These are phyloP conservation scores for Plantago elongata DNA, from an alignment of 257 asterid species.

Conservation along the genomic window DNA sequence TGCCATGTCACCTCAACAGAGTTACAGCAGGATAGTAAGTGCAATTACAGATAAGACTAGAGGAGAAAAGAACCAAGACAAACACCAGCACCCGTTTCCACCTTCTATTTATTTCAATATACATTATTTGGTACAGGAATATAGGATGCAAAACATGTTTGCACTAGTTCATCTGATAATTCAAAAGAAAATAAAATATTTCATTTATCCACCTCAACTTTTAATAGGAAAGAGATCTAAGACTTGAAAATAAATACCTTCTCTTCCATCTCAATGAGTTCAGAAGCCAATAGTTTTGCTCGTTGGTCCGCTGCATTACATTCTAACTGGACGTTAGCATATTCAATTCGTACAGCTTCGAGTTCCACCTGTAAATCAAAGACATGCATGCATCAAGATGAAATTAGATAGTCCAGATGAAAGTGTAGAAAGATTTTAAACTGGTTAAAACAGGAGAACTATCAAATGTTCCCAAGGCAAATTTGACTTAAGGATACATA, in stretches of 20 bases:
- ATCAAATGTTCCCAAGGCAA: background rate
- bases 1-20: too few species aligned
- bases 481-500: background rate
- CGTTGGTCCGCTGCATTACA: slow-evolving; percentile 98
- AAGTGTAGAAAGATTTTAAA: background rate
- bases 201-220: background rate
- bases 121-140: too few species aligned
- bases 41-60: too few species aligned
- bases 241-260: slow-evolving; percentile 48
- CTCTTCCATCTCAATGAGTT: slow-evolving; percentile 96
- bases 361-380: slow-evolving; percentile 62
- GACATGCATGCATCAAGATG: slow-evolving; percentile 14
- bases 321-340: slow-evolving; percentile 77
- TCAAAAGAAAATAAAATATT: background rate
- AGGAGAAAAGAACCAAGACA: too few species aligned
- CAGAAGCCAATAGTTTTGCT: slow-evolving; percentile 87
- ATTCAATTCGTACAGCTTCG: slow-evolving; percentile 66
- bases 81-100: too few species aligned
- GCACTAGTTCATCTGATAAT: background rate
- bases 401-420: background rate
- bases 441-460: background rate
- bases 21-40: too few species aligned
- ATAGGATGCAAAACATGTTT: background rate
- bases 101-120: too few species aligned
- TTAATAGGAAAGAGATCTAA: slow-evolving; percentile 10